Conservation (phyloP, 495 filamentous ascomycete species). For the Amphirosellinia nigrospora region DNA sequence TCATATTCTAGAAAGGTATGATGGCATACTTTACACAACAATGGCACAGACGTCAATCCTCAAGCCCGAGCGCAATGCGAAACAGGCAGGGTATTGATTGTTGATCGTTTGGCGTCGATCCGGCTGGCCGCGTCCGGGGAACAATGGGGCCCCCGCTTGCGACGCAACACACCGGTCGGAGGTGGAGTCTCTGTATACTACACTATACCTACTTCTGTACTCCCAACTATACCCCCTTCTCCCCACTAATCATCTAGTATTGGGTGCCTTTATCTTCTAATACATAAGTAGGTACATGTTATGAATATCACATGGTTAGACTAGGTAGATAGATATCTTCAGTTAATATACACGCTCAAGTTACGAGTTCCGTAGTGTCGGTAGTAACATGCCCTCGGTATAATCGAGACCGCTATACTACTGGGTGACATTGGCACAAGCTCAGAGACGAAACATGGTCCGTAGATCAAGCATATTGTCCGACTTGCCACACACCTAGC, state of each 20-base stretch:
- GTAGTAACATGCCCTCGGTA: background rate
- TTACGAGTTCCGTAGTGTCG: background rate
- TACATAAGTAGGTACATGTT: background rate
- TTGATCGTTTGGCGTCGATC: slow-evolving; percentile 5
- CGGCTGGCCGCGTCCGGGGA: background rate
- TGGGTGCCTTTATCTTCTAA: too few relatives aligned
- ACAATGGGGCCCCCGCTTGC: background rate
- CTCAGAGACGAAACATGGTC: slow-evolving; percentile 3
- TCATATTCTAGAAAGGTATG: background rate
- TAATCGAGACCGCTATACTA: background rate
- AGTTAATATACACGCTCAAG: background rate
- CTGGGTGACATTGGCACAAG: background rate
- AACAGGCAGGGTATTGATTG: slow-evolving; percentile 4
- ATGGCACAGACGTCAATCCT: background rate
- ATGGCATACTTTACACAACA: background rate
- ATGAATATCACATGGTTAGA: too few relatives aligned
- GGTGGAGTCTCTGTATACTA: background rate
- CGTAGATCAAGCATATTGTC: slow-evolving; percentile 13
- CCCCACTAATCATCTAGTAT: too few relatives aligned
- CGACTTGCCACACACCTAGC: background rate
- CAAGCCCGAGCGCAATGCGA: slow-evolving; percentile 8
- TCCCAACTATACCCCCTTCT: too few relatives aligned
- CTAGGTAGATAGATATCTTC: background rate
- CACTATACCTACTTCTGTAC: background rate
- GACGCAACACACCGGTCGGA: background rate